Base-by-base conservation (phyloP, 2,329 filamentous ascomycete genomes). In the Talaromyces pinophilus region DNA sequence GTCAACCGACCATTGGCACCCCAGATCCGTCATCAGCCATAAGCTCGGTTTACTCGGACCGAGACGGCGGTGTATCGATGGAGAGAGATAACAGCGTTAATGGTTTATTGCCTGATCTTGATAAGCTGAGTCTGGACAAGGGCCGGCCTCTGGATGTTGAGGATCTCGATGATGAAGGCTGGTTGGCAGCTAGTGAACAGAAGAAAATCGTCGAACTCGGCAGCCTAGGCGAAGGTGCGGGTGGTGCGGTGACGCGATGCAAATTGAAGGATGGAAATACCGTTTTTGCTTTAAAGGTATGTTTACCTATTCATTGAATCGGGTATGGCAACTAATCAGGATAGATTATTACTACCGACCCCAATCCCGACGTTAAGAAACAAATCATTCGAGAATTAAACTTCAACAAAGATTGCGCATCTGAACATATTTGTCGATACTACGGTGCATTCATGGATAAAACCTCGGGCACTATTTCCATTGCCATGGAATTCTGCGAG, bases 401-500 rank as follows among this genome's bases (percentile, higher is more conserved):
- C 69, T 99, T 98, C 85, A 99, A 99, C 85, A 97, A 97, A 80
- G 92, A 93, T 71, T 98, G 95, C 77, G 93, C 92, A 5, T 97
- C 93, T 4, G 90, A 95, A 67, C 93, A 98, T 78, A 99, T 99
- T 74, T 99, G 95, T 81, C 89, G 91, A 69, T 99, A 99, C 81
- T 99, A 97, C 74, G 95, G 95, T 69, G 94, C 94, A 48, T 99
- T 98, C 77, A 92, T 96, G 77, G 94, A 99, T 76, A 91, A 95
- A 67, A 90, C 92, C n/a, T 96, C 92, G 10, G 92, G 93, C 61
- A 98, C 94, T 59, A 98, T 99, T 71, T 97, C 92, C 59, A 99
- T 99, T 75, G 93, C 93, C 66, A 99, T 99, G 95, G 95, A 99
- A 77, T 98, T 96, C 74, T 99, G 95, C 77, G 95, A 98, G 80